Conservation (phyloP, 75 land plant species). For the Pinus taeda region DNA sequence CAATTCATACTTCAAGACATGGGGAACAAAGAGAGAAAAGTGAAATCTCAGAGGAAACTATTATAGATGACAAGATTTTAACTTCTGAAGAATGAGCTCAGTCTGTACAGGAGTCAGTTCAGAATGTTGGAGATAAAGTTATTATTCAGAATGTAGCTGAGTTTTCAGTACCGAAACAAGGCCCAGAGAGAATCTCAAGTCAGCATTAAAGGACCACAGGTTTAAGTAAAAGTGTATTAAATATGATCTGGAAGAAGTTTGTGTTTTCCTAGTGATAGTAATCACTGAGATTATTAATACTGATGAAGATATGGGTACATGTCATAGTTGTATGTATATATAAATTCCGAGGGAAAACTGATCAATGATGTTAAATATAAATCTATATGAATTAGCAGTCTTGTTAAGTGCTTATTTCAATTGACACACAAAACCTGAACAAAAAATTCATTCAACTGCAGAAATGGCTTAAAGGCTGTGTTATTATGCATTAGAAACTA, state of each 20-base stretch:
- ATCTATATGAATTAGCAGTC: too few relatives aligned
- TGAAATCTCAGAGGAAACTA: constrained; percentile 6
- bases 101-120: not conserved
- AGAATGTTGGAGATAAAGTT: not conserved
- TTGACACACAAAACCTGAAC: too few relatives aligned
- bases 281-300: too few relatives aligned
- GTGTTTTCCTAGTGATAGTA: not conserved
- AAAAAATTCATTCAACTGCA: too few relatives aligned
- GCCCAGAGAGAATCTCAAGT: too few relatives aligned
- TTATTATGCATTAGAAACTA: too few relatives aligned
- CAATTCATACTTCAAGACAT: not conserved
- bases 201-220: not conserved
- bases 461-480: too few relatives aligned
- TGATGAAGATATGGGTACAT: too few relatives aligned
- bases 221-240: not conserved
- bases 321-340: too few relatives aligned
- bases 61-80: not conserved
- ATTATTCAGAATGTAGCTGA: not conserved
- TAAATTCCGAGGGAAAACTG: too few relatives aligned
- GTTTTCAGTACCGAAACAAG: not conserved
- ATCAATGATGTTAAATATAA: too few relatives aligned
- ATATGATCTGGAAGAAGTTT: not conserved
- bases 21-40: constrained; percentile 2
- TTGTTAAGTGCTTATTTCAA: too few relatives aligned
- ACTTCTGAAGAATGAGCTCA: not conserved